Evolutionary conservation across 495 filamentous ascomycete species (phyloP), one percentile per base, ranked within the genome.

Genomic region (Venustampulla echinocandica): DNA sequence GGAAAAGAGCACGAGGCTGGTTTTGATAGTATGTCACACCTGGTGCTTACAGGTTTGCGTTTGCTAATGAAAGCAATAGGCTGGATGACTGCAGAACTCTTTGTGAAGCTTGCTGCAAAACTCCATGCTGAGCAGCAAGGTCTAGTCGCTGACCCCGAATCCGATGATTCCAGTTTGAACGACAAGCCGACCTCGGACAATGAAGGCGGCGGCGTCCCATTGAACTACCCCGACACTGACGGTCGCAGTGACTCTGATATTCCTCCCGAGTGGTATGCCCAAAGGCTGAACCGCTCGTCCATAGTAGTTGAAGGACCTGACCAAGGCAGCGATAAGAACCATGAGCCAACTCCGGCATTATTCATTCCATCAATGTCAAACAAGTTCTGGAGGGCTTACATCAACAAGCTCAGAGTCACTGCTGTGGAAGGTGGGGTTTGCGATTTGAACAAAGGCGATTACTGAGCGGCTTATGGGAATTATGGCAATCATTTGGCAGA

Each of bases 371-470:
- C 14, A 1, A 50, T 59, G 17, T 40, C 47, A 10, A 46, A 36
- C 10, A 24, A 57, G 10, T 84, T 85, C 59, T 88, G 84, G 84
- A 48, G 61, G 11, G 53, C 60, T 4, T 84, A 79, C 59, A 69
- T 68, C 9, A 88, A 88, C 54, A 76, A 69, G 45, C 55, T 87
- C 54, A 68, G 82, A 13, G 74, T 82, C 3, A 82, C 82, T 64
- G 80, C 79, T 2, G 81, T 76, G 2, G 54, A 71, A 18, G 80
- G 84, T 62, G 66, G 65, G 10, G 60, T 81, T 13, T 77, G 69
- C 43, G 52, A 61, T 18, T 62, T 68, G 52, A 53, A 20, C 49
- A 24, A 52, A 45, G 2, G 19, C 38, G 13, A 23, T 15, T 37
- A 18, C 6, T 18, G 34, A 37, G 15, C 15, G 15, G 34, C 15